Evolutionary conservation across 805 yeast genomes (phyloP).

Genomic region (Spathaspora passalidarum): DNA sequence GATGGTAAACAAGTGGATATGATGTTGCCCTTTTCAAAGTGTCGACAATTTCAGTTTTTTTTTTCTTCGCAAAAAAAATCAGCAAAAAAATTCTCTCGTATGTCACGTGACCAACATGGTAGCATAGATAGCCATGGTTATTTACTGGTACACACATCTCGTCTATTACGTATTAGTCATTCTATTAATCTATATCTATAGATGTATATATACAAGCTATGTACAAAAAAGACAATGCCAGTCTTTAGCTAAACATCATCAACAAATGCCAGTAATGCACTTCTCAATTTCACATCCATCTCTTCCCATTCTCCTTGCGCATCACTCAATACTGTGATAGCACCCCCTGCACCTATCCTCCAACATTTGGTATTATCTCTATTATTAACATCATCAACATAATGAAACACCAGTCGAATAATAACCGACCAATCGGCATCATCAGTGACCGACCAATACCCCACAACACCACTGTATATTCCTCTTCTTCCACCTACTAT

Average conservation of each 20-base stretch:
- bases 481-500: constrained; percentile 59
- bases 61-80: neutral
- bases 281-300: constrained; percentile 74
- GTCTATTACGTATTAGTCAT: neutral
- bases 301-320: constrained; percentile 89
- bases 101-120: no score
- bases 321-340: constrained; percentile 85
- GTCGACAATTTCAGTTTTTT: neutral
- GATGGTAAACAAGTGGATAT: neutral
- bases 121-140: no score
- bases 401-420: constrained; percentile 77
- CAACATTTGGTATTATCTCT: constrained; percentile 39
- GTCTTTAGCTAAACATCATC: no score
- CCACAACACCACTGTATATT: constrained; percentile 89
- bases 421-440: constrained; percentile 95
- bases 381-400: constrained; percentile 45
- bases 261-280: constrained; percentile 71
- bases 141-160: no score
- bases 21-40: no score
- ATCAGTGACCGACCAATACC: constrained; percentile 88
- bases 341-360: constrained; percentile 98
- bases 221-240: no score
- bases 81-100: neutral
- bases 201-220: neutral
- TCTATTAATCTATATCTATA: neutral